Percentiles rank a stretch among this genome's conserved stretches.
phyloP scores from a whole-genome alignment of 805 yeast species.

The Ogataea allantospora region DNA sequence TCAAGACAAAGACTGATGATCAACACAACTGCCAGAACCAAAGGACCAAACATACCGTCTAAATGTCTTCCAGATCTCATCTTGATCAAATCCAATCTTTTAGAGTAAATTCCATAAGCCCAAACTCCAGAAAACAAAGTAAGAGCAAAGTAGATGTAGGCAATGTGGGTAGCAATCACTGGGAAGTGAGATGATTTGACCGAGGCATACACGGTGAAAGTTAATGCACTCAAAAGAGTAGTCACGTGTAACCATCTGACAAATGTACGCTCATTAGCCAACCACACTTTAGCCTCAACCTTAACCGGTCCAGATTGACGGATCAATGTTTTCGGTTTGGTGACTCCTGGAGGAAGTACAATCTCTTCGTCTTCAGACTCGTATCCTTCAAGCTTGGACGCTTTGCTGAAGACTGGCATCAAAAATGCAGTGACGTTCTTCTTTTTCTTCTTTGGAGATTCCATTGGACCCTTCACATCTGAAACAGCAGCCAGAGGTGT shows the following conservation, averaged over 20 bases:
- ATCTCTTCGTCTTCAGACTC: constrained; percentile 89
- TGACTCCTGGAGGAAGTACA: constrained; percentile 84
- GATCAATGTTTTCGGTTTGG: constrained; percentile 72
- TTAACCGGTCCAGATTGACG: constrained; percentile 90
- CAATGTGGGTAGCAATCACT: constrained; percentile 62
- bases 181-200: constrained; percentile 65
- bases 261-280: constrained; percentile 97
- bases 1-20: constrained; percentile 65
- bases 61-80: constrained; percentile 83
- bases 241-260: constrained; percentile 93
- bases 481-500: constrained; percentile 5
- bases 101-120: constrained; percentile 80
- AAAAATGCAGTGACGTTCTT: constrained; percentile 23
- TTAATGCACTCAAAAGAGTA: constrained; percentile 76
- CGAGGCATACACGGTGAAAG: constrained; percentile 80
- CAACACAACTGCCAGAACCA: constrained; percentile 71
- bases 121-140: constrained; percentile 83
- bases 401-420: constrained; percentile 33
- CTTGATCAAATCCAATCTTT: constrained; percentile 68
- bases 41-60: constrained; percentile 88
- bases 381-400: constrained; percentile 36
- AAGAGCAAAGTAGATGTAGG: constrained; percentile 75
- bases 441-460: constrained; percentile 15
- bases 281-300: constrained; percentile 97
- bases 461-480: background rate